Evolutionary conservation across 1,139 yeast genomes (phyloP).

Genomic region (Yamadazyma conglobata): DNA sequence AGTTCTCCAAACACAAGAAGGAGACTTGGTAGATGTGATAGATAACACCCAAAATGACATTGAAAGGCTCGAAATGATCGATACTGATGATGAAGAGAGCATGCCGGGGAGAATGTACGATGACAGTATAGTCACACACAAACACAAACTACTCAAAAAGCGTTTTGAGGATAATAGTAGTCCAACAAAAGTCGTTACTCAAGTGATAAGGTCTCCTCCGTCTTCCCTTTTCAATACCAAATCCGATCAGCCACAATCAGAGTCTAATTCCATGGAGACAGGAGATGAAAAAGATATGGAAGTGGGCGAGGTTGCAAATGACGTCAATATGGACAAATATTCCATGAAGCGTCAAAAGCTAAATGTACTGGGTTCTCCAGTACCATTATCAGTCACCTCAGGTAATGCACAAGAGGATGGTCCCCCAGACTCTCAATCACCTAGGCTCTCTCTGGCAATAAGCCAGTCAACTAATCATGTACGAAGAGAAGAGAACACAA

Average conservation of each 20-base stretch:
- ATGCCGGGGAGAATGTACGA: constrained; percentile 8
- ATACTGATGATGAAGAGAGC: constrained; percentile 20
- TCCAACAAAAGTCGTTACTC: constrained; percentile 9
- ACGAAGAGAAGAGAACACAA: constrained; percentile 1
- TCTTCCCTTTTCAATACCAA: constrained; percentile 2
- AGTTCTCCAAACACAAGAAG: constrained; percentile 18
- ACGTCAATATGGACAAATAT: constrained; percentile 13
- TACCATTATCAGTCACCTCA: constrained; percentile 2
- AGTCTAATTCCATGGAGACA: not conserved
- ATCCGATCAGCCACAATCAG: not conserved
- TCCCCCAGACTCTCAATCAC: not conserved
- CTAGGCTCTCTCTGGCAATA: constrained; percentile 1
- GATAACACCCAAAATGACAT: constrained; percentile 3
- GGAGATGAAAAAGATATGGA: not conserved
- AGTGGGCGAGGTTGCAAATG: constrained; percentile 8
- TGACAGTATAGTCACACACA: constrained; percentile 15
- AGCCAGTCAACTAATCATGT: constrained; percentile 4
- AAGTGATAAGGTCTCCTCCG: constrained; percentile 5
- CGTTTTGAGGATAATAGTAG: constrained; percentile 4
- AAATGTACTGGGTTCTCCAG: constrained; percentile 7
- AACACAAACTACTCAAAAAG: constrained; percentile 6
- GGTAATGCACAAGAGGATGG: not conserved
- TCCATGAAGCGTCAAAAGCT: constrained; percentile 8
- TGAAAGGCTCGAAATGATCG: constrained; percentile 10
- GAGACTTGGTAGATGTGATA: not conserved